A percentile compares a stretch with the other conserved stretches of the same genome.
Evolutionary conservation across 441 rosid species (phyloP).

Genomic region (Pelargonium fulgidum): DNA sequence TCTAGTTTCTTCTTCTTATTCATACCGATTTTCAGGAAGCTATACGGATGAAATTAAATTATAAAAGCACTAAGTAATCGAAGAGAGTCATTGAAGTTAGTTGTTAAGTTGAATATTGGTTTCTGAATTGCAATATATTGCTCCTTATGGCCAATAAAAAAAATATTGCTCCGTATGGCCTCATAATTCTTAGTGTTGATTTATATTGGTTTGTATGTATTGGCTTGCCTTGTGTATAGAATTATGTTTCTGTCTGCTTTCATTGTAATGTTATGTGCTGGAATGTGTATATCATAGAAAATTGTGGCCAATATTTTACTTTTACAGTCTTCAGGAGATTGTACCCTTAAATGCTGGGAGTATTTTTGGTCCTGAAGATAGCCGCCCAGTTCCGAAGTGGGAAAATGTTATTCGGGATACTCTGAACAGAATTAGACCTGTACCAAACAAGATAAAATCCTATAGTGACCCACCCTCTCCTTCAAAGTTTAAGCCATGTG

Average conservation of each 20-base stretch:
- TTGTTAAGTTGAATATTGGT: not conserved
- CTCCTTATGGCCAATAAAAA: slow-evolving; percentile 5
- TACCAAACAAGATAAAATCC: slow-evolving; percentile 44
- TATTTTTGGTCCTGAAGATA: slow-evolving; percentile 89
- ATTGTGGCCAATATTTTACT: slow-evolving; percentile 13
- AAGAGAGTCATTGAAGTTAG: too few species aligned
- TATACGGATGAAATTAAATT: slow-evolving; percentile 19
- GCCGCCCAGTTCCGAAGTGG: slow-evolving; percentile 67
- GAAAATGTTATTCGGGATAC: slow-evolving; percentile 73
- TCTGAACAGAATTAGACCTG: slow-evolving; percentile 51
- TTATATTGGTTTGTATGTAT: not conserved
- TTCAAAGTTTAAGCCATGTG: slow-evolving; percentile 64
- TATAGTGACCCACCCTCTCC: slow-evolving; percentile 95
- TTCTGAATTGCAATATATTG: slow-evolving; percentile 3
- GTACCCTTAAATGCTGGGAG: slow-evolving; percentile 93
- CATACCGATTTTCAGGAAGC: not conserved
- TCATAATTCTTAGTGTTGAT: not conserved
- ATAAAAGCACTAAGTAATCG: not conserved
- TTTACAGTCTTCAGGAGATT: slow-evolving; percentile 77
- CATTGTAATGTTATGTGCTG: not conserved
- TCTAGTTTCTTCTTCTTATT: not conserved
- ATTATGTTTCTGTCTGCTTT: not conserved
- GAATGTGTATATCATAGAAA: not conserved
- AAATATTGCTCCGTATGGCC: too few species aligned
- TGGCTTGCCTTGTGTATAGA: not conserved